These are phyloP conservation scores for Petunia secreta DNA, from an alignment of 257 asterid species.

Conservation along the genomic window DNA sequence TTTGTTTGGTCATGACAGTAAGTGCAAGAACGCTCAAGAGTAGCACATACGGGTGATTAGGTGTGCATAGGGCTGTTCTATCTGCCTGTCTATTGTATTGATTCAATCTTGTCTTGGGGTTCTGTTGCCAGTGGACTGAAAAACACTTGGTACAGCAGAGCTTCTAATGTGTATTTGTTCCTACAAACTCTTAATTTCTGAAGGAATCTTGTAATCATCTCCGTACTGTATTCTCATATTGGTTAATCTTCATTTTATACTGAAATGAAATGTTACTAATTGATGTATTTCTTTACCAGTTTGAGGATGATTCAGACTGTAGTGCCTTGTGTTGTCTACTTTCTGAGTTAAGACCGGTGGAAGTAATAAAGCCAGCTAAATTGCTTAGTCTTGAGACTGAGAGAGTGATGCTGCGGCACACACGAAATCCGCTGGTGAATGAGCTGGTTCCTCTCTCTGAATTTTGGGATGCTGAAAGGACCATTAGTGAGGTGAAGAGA, in stretches of 20 bases:
- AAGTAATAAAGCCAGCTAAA: constrained; percentile 88
- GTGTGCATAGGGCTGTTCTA: background rate
- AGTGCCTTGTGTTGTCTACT: constrained; percentile 77
- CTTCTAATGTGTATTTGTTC: background rate
- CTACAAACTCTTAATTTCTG: background rate
- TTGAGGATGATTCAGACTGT: constrained; percentile 94
- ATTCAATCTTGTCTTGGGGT: background rate
- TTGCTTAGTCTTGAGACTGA: constrained; percentile 85
- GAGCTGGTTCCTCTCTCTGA: constrained; percentile 88
- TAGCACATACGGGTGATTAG: background rate
- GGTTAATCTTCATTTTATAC: constrained; percentile 20
- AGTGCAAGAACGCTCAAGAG: constrained; percentile 2
- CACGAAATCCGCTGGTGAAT: constrained; percentile 80
- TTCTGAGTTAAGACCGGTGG: constrained; percentile 94
- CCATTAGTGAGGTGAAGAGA: constrained; percentile 62
- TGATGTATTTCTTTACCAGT: constrained; percentile 51
- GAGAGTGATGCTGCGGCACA: constrained; percentile 69
- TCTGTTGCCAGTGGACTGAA: constrained; percentile 14
- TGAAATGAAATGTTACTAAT: background rate
- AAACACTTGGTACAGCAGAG: background rate
- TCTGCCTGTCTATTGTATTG: background rate
- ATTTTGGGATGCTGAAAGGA: constrained; percentile 92
- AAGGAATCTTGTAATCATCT: constrained; percentile 9
- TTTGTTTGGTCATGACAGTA: constrained; percentile 10
- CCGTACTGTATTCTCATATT: background rate